A percentile compares a stretch with the other conserved stretches of the same genome.
These are phyloP conservation scores for Ustilago cynodontis DNA, from an alignment of 1,284 basidiomycete species.

Conservation along the genomic window DNA sequence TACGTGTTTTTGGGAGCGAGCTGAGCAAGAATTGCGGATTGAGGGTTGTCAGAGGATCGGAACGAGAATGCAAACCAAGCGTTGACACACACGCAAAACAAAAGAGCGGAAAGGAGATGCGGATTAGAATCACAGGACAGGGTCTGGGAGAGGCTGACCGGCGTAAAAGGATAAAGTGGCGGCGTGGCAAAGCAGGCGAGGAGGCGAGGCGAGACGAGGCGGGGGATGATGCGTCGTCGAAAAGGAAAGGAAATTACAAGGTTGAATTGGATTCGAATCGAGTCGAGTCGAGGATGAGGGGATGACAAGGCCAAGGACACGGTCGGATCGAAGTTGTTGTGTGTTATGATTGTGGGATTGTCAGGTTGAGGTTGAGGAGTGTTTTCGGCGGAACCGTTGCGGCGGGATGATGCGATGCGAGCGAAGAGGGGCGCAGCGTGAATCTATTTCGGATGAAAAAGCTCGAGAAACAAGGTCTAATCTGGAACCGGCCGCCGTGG, in stretches of 20 bases:
- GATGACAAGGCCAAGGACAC: slow-evolving; percentile 11
- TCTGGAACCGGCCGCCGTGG: slow-evolving; percentile 9
- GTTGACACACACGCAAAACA: not conserved
- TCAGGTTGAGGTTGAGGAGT: not conserved
- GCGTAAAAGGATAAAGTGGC: slow-evolving; percentile 3
- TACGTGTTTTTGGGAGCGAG: slow-evolving; percentile 30
- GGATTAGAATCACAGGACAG: not conserved
- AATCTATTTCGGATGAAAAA: slow-evolving; percentile 38
- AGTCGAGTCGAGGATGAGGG: not conserved
- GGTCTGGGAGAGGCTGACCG: slow-evolving; percentile 7
- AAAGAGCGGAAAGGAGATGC: slow-evolving; percentile 1
- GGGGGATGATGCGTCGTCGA: not conserved
- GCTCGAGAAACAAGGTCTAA: slow-evolving; percentile 1
- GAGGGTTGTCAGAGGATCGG: not conserved
- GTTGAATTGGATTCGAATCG: slow-evolving; percentile 9
- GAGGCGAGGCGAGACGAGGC: not conserved
- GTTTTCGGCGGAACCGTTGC: not conserved
- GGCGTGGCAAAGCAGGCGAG: slow-evolving; percentile 11
- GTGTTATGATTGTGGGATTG: slow-evolving; percentile 21
- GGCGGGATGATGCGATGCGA: slow-evolving; percentile 5
- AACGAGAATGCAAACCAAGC: slow-evolving; percentile 9
- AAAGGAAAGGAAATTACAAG: slow-evolving; percentile 19
- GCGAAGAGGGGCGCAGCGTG: not conserved
- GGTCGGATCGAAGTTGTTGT: slow-evolving; percentile 50
- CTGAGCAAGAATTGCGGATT: slow-evolving; percentile 8